Base-by-base conservation (phyloP, 2,329 filamentous ascomycete genomes). In the Xylariomycetidae sp. region DNA sequence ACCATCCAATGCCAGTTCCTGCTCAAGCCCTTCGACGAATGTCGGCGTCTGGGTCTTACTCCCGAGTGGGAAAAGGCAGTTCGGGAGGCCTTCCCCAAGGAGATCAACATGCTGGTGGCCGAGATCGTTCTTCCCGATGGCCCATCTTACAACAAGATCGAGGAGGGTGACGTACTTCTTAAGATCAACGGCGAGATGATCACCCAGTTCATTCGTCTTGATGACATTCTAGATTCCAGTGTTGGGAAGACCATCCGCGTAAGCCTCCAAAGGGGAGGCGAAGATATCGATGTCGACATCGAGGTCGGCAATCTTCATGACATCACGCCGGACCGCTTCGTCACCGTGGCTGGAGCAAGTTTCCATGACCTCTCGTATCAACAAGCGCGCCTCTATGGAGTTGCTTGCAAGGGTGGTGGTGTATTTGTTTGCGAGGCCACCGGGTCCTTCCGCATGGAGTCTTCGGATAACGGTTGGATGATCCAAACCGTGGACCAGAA, bases 1-100 rank as follows among this genome's bases (percentile, higher is more conserved):
- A 94, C 92, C n/a, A 94, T 98, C 31, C 92, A 98, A 61, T 94
- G 87, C 42, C 92, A 98, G 58, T 98, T 93, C 74, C 74, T 96
- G 33, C 74, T 98, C 42, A 96, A 96, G 61, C 87, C 92, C 0
- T 98, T 98, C 50, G 93, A 98, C 49, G 93, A 98, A 59, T 96
- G 92, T 59, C 80, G 90, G 34, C 76, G 92, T 39, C 69, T 98
- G 9, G 92, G 92, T 6, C 68, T 98, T 39, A 86, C 77, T 2
- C 72, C 88, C 0, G 75, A 87, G 32, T 93, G 87, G 80, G 92
- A 98, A 65, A 82, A 85, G 23, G 79, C 82, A 36, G 79, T 94
- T 43, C 81, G 92, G 20, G 78, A 84, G 47, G 70, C 77, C 17
- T 94, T 95, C 47, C 92, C 93, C 1, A 83, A 85, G 49, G 92